These are phyloP conservation scores for Stereum hirsutum DNA, from an alignment of 1,284 basidiomycete genomes.

Conservation along the genomic window DNA sequence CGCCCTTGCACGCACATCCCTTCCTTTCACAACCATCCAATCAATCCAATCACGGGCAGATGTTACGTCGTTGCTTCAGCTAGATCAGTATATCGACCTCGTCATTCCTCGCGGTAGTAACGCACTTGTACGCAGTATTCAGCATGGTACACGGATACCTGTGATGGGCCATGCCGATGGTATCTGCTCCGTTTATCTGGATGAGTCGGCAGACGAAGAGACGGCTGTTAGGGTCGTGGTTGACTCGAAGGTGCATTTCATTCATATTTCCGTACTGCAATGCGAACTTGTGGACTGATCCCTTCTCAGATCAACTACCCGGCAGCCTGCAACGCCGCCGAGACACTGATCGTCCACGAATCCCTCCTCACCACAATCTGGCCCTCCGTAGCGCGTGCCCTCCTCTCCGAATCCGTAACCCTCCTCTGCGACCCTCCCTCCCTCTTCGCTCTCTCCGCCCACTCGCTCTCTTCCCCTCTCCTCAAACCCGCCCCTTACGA, in stretches of 20 bases:
- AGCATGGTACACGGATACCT: constrained; percentile 86
- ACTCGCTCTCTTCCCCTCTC: constrained; percentile 32
- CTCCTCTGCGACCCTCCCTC: constrained; percentile 74
- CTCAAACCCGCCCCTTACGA: constrained; percentile 44
- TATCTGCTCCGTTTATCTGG: constrained; percentile 84
- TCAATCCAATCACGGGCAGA: constrained; percentile 90
- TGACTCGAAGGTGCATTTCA: constrained; percentile 77
- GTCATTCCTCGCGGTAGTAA: constrained; percentile 97
- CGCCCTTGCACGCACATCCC: constrained; percentile 64
- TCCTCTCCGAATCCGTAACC: constrained; percentile 64
- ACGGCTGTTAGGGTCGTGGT: constrained; percentile 80
- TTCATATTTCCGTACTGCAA: background rate
- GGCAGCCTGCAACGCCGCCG: constrained; percentile 91
- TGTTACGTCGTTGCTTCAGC: constrained; percentile 76
- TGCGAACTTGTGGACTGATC: background rate
- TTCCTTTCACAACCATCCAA: constrained; percentile 84
- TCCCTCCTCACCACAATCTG: constrained; percentile 65
- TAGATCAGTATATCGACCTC: constrained; percentile 92
- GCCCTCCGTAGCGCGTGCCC: constrained; percentile 69
- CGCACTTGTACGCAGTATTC: constrained; percentile 81
- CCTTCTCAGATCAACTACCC: constrained; percentile 80
- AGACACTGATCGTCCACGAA: constrained; percentile 85
- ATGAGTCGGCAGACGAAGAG: constrained; percentile 68
- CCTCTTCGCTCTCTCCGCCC: constrained; percentile 36
- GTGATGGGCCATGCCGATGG: constrained; percentile 99